phyloP scores from a whole-genome alignment of 805 yeast species.

The Debaryomyces maramus region DNA sequence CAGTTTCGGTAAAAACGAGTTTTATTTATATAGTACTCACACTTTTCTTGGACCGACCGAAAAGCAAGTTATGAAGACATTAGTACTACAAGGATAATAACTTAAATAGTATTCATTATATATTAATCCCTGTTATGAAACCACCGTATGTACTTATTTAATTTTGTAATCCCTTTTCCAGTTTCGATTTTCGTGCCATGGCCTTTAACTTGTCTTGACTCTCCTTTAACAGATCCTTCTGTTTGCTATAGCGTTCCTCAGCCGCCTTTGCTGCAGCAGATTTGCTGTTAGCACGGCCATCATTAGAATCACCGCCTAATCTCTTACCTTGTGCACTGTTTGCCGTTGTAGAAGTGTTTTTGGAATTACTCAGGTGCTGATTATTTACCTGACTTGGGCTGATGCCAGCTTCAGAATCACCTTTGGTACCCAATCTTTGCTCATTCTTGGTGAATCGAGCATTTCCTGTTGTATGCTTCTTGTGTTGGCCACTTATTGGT shows the following conservation, averaged over 20 bases:
- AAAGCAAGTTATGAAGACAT: too few species aligned
- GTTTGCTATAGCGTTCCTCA: conserved; percentile 30
- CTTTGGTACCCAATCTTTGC: conserved; percentile 7
- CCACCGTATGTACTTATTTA: background rate
- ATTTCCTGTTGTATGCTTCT: conserved; percentile 3
- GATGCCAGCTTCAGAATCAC: background rate
- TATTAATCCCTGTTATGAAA: background rate
- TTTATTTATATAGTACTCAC: too few species aligned
- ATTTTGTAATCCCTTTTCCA: conserved; percentile 30
- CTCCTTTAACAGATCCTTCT: conserved; percentile 24
- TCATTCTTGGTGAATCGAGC: conserved; percentile 4
- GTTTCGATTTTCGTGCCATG: conserved; percentile 28
- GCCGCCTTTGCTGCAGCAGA: conserved; percentile 44
- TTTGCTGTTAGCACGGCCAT: conserved; percentile 13
- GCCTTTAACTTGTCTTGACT: conserved; percentile 32
- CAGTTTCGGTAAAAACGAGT: too few species aligned
- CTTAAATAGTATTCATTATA: too few species aligned
- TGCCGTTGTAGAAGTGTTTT: background rate
- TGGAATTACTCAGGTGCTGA: background rate
- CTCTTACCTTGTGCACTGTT: conserved; percentile 14
- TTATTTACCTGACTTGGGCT: background rate
- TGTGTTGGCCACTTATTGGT: background rate
- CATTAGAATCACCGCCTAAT: conserved; percentile 13
- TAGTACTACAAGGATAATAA: too few species aligned
- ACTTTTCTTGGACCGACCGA: too few species aligned